Conservation (phyloP, 345 rosid species). For the Hypericum perforatum region DNA sequence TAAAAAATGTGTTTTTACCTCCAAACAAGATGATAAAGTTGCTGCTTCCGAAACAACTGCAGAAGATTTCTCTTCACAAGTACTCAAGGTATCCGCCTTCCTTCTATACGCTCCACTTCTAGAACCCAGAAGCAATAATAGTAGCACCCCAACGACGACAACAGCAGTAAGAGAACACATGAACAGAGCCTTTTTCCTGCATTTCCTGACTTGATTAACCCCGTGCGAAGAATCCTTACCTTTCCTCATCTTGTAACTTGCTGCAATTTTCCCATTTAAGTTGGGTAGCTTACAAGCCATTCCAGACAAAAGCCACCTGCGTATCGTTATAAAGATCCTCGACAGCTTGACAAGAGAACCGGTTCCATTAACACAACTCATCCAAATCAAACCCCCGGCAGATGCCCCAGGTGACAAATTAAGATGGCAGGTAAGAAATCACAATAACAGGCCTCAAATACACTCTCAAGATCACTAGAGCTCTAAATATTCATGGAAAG, state of each 20-base stretch:
- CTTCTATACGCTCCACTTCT: conserved; percentile 13
- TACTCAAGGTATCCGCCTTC: conserved; percentile 13
- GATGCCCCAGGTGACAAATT: conserved; percentile 15
- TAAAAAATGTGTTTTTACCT: conserved; percentile 23
- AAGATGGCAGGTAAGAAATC: conserved; percentile 12
- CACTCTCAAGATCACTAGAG: conserved; percentile 12
- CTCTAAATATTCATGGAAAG: conserved; percentile 8
- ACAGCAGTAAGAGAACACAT: conserved; percentile 33
- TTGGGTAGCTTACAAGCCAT: conserved; percentile 50
- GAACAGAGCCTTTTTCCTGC: conserved; percentile 34
- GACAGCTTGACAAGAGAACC: conserved; percentile 28
- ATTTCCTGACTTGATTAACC: conserved; percentile 21
- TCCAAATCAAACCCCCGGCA: conserved; percentile 20
- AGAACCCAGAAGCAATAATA: conserved; percentile 30
- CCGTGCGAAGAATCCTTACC: conserved; percentile 28
- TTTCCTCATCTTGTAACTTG: conserved; percentile 34
- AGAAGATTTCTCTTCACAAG: conserved; percentile 29
- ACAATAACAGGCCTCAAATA: conserved; percentile 11
- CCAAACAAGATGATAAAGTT: conserved; percentile 15
- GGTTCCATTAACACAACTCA: conserved; percentile 34
- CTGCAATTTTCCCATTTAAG: conserved; percentile 28
- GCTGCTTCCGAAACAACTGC: conserved; percentile 13
- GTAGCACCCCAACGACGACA: conserved; percentile 16
- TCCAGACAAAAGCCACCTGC: conserved; percentile 25
- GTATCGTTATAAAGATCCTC: conserved; percentile 21